A percentile compares a stretch with the other conserved stretches of the same genome.
Conservation (phyloP, 139 green algal genomes). For the Eudorina sp. region DNA sequence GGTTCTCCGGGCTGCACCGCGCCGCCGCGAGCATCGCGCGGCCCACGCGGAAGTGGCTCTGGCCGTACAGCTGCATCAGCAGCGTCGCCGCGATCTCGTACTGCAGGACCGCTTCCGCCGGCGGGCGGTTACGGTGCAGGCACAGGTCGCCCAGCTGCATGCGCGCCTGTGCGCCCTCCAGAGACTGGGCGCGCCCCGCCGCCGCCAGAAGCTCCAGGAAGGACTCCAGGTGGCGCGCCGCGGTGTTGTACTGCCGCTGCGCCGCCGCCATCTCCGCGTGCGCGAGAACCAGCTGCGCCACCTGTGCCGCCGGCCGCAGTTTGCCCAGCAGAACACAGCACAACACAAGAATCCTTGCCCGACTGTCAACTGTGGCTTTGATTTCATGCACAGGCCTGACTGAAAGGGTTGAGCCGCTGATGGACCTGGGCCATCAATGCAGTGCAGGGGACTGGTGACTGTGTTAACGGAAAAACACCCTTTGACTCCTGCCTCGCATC, state of each 20-base stretch:
- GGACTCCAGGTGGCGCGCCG: not conserved
- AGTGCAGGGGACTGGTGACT: too few relatives aligned
- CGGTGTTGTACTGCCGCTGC: not conserved
- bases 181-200: not conserved
- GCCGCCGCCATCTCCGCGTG: constrained; percentile 14
- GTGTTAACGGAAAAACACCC: too few relatives aligned
- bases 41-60: constrained; percentile 38
- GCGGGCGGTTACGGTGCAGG: not conserved
- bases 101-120: constrained; percentile 1
- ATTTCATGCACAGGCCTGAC: too few relatives aligned
- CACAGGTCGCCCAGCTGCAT: constrained; percentile 46
- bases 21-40: constrained; percentile 40
- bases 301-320: too few relatives aligned
- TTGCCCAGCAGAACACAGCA: too few relatives aligned
- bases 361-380: too few relatives aligned
- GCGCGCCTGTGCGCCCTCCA: constrained; percentile 23
- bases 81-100: constrained; percentile 14
- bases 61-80: constrained; percentile 31
- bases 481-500: too few relatives aligned
- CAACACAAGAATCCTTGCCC: too few relatives aligned
- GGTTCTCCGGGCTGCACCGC: not conserved
- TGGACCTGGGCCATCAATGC: too few relatives aligned
- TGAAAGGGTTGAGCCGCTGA: too few relatives aligned
- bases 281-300: constrained; percentile 11
- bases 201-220: constrained; percentile 17